Evolutionary conservation across 371 early-diverging fungal species (phyloP), one percentile per base, ranked within the genome.

Genomic region (Lichtheimia ornata): DNA sequence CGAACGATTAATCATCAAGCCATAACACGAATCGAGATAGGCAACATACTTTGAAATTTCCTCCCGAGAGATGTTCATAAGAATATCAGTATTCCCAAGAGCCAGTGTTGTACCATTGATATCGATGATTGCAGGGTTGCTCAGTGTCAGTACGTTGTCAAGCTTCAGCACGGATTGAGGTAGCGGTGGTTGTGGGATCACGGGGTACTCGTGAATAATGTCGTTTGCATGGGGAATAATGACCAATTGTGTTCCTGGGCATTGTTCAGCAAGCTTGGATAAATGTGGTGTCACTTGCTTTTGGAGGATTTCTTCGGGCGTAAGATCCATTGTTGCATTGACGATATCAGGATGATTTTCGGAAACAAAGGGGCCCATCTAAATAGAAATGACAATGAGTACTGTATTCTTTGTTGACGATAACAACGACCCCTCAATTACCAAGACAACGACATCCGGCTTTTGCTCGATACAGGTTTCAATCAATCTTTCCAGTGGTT

Each of bases 171-270:
- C 15, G 24, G 69, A 58, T 47, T 58, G 30, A 24, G 71, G 59
- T 25, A 94, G 71, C 15, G 86, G 83, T 12, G 97, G 95, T 67
- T 96, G 96, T 13, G 97, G 97, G 61, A 93, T 89, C 25, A 86
- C 78, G 3, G 82, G 71, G 64, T 85, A 91, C n/a, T 85, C 82
- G 18, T 86, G 85, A 52, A 84, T 76, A 13, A 91, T 65, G 61
- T 96, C 96, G 53, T 88, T 77, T 2, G 84, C 71, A 53, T 91
- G 88, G 1, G 96, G 96, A 17, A 95, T 75, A 22, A 96, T 44
- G 52, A 92, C 63, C 15, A 92, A 72, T 2, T 72, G 65, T 18
- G 85, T 81, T 12, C 69, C 62, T 9, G 72, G 66, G 11, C 82
- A 77, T 0, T 69, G 67, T 3, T 66, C 53, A 7, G 74, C 67